Evolutionary conservation across 495 filamentous ascomycete genomes (phyloP).

Genomic region (Talaromyces thailandensis): DNA sequence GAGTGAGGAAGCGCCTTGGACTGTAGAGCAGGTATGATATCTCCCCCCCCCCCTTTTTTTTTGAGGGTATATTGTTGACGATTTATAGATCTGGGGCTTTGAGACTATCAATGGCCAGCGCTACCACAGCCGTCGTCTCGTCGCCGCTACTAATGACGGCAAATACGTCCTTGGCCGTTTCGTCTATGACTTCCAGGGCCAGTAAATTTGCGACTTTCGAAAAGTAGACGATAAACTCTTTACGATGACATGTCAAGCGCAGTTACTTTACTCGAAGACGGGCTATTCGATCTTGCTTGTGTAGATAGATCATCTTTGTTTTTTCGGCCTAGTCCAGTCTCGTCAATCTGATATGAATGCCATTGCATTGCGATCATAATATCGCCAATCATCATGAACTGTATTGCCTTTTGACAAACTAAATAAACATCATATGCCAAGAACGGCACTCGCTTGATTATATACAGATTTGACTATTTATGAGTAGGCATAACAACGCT

Average conservation of each 20-base stretch:
- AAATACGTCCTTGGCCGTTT: slow-evolving; percentile 55
- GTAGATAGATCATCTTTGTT: neutral
- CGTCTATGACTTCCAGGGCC: slow-evolving; percentile 55
- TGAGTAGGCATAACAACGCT: slow-evolving; percentile 94
- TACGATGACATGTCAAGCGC: neutral
- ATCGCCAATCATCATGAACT: neutral
- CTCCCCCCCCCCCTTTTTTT: neutral
- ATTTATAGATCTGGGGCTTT: slow-evolving; percentile 53
- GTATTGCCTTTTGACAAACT: neutral
- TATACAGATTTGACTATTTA: slow-evolving; percentile 13
- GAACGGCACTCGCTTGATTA: neutral
- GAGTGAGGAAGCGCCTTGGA: slow-evolving; percentile 32
- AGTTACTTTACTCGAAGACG: neutral
- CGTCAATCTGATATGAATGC: neutral
- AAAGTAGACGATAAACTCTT: too few relatives aligned
- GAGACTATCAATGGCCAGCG: slow-evolving; percentile 49
- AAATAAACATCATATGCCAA: neutral
- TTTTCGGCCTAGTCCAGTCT: neutral
- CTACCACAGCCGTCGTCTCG: slow-evolving; percentile 57
- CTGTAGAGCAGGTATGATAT: slow-evolving; percentile 38
- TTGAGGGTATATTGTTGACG: neutral
- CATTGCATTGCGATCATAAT: neutral
- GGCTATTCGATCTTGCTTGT: neutral
- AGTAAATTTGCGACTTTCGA: neutral
- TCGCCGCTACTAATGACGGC: slow-evolving; percentile 49